Conservation (phyloP, 2,329 filamentous ascomycete genomes). For the Sporothrix dimorphospora region DNA sequence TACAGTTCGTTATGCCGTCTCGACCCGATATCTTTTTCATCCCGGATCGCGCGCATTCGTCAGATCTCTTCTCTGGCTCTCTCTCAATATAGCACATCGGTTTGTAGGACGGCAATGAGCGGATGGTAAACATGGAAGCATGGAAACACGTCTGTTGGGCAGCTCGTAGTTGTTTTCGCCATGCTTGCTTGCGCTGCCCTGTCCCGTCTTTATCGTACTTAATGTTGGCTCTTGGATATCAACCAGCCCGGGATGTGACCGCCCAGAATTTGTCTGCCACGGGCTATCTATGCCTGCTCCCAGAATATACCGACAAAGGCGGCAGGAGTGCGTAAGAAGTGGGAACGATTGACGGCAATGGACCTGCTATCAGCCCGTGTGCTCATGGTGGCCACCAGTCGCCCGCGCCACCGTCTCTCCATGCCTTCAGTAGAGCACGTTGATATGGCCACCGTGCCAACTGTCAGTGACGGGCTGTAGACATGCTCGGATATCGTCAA, state of each 20-base stretch:
- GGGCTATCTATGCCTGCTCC: neutral
- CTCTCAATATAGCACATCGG: neutral
- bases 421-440: too few relatives aligned
- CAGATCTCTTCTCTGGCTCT: neutral
- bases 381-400: neutral
- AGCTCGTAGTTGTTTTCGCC: neutral
- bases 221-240: neutral
- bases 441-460: too few relatives aligned
- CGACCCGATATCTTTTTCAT: neutral
- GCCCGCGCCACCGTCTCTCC: too few relatives aligned
- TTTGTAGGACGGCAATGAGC: neutral
- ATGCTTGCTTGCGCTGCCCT: neutral
- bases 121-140: neutral
- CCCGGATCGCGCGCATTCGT: neutral
- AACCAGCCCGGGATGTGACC: neutral
- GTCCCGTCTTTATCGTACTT: neutral
- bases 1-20: conserved; percentile 11
- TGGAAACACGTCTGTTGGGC: neutral
- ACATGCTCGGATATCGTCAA: too few relatives aligned
- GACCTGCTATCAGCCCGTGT: neutral
- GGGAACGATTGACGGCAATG: neutral
- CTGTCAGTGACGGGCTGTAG: too few relatives aligned
- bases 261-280: neutral
- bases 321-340: neutral
- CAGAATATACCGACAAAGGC: neutral